Evolutionary conservation across 345 rosid species (phyloP).

Genomic region (Microthlaspi erraticum): DNA sequence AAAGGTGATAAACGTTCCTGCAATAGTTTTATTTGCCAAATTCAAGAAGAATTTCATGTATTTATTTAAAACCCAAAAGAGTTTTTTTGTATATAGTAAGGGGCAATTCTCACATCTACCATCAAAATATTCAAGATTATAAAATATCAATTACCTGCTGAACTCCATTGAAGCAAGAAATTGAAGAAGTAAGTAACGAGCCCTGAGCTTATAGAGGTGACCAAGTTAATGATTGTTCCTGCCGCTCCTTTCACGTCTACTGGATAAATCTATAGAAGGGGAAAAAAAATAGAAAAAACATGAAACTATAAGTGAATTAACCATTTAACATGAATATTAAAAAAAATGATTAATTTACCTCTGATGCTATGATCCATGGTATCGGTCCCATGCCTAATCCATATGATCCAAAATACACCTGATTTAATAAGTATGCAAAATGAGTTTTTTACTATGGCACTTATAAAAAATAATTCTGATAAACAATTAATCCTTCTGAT

Average conservation of each 20-base stretch:
- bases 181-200: constrained; percentile 53
- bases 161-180: constrained; percentile 59
- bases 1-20: constrained; percentile 53
- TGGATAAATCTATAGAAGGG: constrained; percentile 50
- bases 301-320: neutral
- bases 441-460: neutral
- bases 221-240: constrained; percentile 56
- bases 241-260: constrained; percentile 64
- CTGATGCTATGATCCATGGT: constrained; percentile 52
- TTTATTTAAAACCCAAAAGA: neutral
- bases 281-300: neutral
- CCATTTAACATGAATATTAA: neutral
- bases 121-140: neutral
- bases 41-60: constrained; percentile 1
- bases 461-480: constrained; percentile 9
- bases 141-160: constrained; percentile 53
- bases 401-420: constrained; percentile 45
- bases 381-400: constrained; percentile 50
- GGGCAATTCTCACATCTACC: too few relatives aligned
- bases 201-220: constrained; percentile 57
- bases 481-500: neutral
- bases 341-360: constrained; percentile 26
- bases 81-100: constrained; percentile 3
- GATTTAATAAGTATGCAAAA: neutral
- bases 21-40: constrained; percentile 15